A percentile compares a stretch with the other conserved stretches of the same genome.
Evolutionary conservation across 495 filamentous ascomycete species (phyloP).

Genomic region (Tuber magnatum): DNA sequence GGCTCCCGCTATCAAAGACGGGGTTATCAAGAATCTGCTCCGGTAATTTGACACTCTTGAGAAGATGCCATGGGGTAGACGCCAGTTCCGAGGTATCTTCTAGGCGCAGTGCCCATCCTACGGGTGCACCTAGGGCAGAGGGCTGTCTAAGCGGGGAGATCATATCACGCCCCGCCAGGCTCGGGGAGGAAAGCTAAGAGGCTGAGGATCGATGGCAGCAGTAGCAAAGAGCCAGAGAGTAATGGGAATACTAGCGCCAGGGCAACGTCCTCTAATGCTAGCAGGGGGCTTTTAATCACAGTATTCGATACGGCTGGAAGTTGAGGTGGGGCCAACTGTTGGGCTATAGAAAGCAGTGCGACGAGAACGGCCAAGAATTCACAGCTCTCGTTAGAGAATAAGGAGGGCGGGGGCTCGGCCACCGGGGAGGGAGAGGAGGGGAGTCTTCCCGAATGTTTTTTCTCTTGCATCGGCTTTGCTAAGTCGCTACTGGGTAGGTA

Average conservation of each 20-base stretch:
- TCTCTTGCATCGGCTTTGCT: constrained; percentile 43
- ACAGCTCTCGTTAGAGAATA: constrained; percentile 42
- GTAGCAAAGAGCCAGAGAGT: too few species aligned
- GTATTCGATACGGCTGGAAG: constrained; percentile 42
- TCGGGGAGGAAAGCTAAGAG: not conserved
- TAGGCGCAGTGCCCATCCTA: not conserved
- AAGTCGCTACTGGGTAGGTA: constrained; percentile 34
- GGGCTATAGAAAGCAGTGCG: constrained; percentile 43
- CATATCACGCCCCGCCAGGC: not conserved
- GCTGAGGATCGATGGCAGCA: not conserved
- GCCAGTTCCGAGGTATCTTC: constrained; percentile 37
- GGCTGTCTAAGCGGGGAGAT: not conserved
- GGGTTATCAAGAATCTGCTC: constrained; percentile 43
- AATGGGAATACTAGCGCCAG: too few species aligned
- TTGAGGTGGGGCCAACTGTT: constrained; percentile 38
- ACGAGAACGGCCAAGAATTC: constrained; percentile 45
- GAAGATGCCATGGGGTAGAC: constrained; percentile 41
- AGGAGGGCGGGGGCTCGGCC: constrained; percentile 21
- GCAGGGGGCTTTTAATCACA: too few species aligned
- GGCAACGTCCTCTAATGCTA: too few species aligned
- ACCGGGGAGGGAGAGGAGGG: constrained; percentile 43
- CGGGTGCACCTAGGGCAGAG: not conserved
- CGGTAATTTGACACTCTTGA: constrained; percentile 42
- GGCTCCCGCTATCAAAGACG: too few species aligned
- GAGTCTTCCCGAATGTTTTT: constrained; percentile 47